Evolutionary conservation across 345 rosid genomes (phyloP).

Genomic region (Brassica cretica): DNA sequence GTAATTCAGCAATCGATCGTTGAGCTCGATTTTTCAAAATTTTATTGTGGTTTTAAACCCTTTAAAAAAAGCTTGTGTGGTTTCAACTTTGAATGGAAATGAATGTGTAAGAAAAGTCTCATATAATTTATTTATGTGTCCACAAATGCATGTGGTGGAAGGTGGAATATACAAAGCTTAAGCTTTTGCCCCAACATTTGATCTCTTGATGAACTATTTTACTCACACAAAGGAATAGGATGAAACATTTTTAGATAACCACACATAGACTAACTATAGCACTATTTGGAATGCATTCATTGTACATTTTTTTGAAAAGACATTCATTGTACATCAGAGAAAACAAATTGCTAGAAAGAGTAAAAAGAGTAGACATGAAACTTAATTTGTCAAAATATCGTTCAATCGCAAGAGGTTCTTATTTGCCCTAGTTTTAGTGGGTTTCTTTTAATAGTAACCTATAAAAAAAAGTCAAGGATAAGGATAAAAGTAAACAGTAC

Average conservation of each 20-base stretch:
- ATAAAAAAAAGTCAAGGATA: constrained; percentile 31
- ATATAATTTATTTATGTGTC: background rate
- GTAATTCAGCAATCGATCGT: background rate
- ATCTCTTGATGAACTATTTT: constrained; percentile 23
- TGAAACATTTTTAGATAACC: constrained; percentile 18
- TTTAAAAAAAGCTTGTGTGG: background rate
- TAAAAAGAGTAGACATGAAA: constrained; percentile 20
- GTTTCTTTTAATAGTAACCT: constrained; percentile 33
- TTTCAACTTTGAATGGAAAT: constrained; percentile 30
- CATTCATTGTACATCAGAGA: constrained; percentile 12
- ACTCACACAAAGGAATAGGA: constrained; percentile 26
- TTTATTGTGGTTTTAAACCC: background rate
- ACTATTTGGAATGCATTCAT: constrained; percentile 22
- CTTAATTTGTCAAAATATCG: constrained; percentile 31
- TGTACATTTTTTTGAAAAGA: constrained; percentile 17
- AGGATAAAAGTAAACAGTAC: constrained; percentile 36
- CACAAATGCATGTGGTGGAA: constrained; percentile 21
- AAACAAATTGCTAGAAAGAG: background rate
- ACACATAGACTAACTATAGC: constrained; percentile 18
- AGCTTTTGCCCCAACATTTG: constrained; percentile 2
- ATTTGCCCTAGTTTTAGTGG: constrained; percentile 35
- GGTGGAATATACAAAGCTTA: background rate
- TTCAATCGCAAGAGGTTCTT: constrained; percentile 28
- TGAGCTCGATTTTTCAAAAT: background rate
- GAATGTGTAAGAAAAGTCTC: constrained; percentile 25